Base-by-base conservation (phyloP, 305 asterid genomes). In the Fraxinus sp. region DNA sequence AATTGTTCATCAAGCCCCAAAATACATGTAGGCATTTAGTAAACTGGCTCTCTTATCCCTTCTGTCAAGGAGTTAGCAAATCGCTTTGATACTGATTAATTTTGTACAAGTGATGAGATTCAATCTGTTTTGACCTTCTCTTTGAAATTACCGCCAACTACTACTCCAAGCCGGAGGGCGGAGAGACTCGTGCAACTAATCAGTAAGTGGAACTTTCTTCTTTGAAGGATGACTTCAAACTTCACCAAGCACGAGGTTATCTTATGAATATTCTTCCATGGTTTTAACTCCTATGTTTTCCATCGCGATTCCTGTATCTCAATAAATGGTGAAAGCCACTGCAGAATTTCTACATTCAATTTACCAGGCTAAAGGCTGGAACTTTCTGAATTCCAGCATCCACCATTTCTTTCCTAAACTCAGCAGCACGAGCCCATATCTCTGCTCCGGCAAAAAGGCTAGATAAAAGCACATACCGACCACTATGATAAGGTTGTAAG, bases 391-490 rank as follows among this genome's bases (percentile, higher is more conserved):
- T 86, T 80, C 97, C 91, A 81, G 93, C 90, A 88, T 85, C 85
- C 36, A 80, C 79, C 96, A 94, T 95, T 35, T 82, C 92, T 85
- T 83, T 90, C 89, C 99, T 91, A 87, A 91, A 36, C 79, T 90
- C 87, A 84, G 93, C 95, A 46, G 99, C 95, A 24, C 81, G 86
- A 78, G 92, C 93, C 97, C 97, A 94, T 85, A 82, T 85, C 90
- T 87, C 93, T 13, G 91, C 91, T 80, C 84, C 97, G 28, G 99
- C 97, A 80, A 90, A 93, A 74, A 95, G 92, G 83, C 94, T 93
- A 22, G 96, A 94, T 84, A 94, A 80, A 79, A 87, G 84, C 83
- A 95, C 97, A 46, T 91, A 94, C 52, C 89, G 82, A 46, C 98
- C 95, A 81, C 92, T 90, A 78, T 86, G 94, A 26, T 66, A 71